Evolutionary conservation across 345 rosid species (phyloP), one percentile per base, ranked within the genome.

Genomic region (Euphorbia peplus): DNA sequence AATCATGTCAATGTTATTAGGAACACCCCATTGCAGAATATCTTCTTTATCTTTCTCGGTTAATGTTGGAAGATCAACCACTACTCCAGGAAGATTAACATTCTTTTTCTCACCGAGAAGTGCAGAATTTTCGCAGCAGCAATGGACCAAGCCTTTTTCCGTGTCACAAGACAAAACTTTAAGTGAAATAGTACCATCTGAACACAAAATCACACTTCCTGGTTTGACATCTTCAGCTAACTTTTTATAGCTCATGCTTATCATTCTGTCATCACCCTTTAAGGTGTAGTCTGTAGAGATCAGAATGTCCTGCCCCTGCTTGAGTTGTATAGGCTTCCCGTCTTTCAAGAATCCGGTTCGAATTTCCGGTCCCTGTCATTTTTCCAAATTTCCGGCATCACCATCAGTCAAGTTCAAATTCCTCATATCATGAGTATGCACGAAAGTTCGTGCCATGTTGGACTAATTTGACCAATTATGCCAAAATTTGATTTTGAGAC

Each of bases 21-120:
- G 80, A 35, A 76, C 44, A 16, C 80, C 80, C 80, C 80, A 76
- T 12, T 48, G 42, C 22, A 76, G n/a, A 60, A 76, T 76, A 29
- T 76, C 80, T 26, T 76, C 80, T 68, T 71, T 67, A 41, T 76
- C 80, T 69, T 76, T 76, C 6, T 71, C 73, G 2, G 80, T 76
- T 57, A 76, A 56, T 25, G 80, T 76, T 3, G 80, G 80, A 16
- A 76, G 76, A 71, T 71, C 76, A 4, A 76, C 80, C 13, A 76
- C 35, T 14, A 71, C 75, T 26, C 76, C 76, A 11, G 80, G 80
- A 68, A 76, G 80, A 62, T 76, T 76, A 56, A 76, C 80, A 47
- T 76, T 76, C 76, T 76, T 76, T 51, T 55, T 76, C 76, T 76
- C 80, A 48, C 80, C 80, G 53, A 76, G 30, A 62, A 57, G 15